phyloP scores from a whole-genome alignment of 2,329 filamentous ascomycete species.

The Sporothrix brasiliensis region DNA sequence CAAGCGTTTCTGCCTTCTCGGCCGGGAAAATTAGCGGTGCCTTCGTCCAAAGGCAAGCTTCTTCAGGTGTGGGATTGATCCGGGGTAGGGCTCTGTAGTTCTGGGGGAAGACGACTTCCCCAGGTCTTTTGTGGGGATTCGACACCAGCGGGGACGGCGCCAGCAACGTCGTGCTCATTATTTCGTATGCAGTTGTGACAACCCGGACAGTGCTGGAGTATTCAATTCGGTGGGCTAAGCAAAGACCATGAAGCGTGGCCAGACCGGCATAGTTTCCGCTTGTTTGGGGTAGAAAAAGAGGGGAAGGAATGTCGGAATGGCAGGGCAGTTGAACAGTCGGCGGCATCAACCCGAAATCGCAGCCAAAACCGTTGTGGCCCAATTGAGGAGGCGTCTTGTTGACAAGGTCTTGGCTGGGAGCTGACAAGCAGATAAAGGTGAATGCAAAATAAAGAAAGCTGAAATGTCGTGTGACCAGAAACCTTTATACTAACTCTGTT shows the following conservation, averaged over 20 bases:
- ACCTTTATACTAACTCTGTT: too few species aligned
- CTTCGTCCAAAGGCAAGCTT: background rate
- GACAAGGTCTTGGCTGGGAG: background rate
- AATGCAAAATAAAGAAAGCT: background rate
- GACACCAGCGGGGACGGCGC: background rate
- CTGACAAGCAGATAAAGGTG: background rate
- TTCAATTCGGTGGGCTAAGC: background rate
- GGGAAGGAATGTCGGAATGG: background rate
- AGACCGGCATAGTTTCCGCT: background rate
- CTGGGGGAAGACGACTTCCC: conserved; percentile 6
- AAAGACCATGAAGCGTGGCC: background rate
- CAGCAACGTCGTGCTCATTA: background rate
- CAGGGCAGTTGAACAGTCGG: background rate
- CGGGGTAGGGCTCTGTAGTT: background rate
- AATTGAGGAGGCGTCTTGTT: background rate
- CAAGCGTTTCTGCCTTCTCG: background rate
- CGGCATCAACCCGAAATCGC: conserved; percentile 9
- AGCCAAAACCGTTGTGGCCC: background rate
- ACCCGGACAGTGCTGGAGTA: background rate
- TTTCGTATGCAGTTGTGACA: background rate
- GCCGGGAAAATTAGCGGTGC: background rate
- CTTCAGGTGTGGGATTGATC: background rate
- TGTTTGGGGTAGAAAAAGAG: background rate
- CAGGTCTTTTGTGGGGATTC: background rate
- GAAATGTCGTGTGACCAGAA: background rate